A percentile compares a stretch with the other conserved stretches of the same genome.
Conservation (phyloP, 495 filamentous ascomycete species). For the Aspergillus coremiiformis region DNA sequence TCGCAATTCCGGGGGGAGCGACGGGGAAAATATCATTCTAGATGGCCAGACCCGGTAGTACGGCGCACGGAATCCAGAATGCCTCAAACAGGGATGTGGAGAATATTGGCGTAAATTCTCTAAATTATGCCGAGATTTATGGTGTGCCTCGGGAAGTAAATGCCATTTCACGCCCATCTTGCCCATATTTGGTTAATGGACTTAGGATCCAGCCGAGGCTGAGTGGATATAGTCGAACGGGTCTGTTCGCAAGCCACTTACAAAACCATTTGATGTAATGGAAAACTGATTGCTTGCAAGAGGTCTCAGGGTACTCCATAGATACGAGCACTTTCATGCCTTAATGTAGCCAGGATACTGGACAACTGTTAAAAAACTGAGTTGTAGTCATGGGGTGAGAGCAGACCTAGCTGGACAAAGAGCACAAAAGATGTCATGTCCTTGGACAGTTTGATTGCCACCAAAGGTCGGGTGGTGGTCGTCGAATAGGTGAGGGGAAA, state of each 20-base stretch:
- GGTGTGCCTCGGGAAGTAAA: background rate
- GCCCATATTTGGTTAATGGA: background rate
- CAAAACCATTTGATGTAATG: background rate
- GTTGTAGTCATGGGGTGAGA: too few relatives aligned
- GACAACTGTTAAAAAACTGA: too few relatives aligned
- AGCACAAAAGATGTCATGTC: too few relatives aligned
- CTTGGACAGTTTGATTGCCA: background rate
- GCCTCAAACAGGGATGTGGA: background rate
- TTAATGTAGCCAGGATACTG: too few relatives aligned
- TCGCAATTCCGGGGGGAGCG: too few relatives aligned
- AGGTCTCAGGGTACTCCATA: too few relatives aligned
- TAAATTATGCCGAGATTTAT: background rate
- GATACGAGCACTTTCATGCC: too few relatives aligned
- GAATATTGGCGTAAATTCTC: background rate
- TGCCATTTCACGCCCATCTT: background rate
- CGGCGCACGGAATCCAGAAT: too few relatives aligned
- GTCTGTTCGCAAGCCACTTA: background rate
- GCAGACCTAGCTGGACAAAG: too few relatives aligned
- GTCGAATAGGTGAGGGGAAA: background rate
- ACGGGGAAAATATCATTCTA: background rate
- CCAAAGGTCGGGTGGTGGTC: background rate
- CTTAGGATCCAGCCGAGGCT: too few relatives aligned
- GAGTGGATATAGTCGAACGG: too few relatives aligned
- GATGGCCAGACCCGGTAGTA: background rate
- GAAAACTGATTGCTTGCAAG: too few relatives aligned